Percentiles rank a stretch among this genome's conserved stretches.
These are phyloP conservation scores for Lactarius hatsudake DNA, from an alignment of 768 basidiomycete species.

Conservation along the genomic window DNA sequence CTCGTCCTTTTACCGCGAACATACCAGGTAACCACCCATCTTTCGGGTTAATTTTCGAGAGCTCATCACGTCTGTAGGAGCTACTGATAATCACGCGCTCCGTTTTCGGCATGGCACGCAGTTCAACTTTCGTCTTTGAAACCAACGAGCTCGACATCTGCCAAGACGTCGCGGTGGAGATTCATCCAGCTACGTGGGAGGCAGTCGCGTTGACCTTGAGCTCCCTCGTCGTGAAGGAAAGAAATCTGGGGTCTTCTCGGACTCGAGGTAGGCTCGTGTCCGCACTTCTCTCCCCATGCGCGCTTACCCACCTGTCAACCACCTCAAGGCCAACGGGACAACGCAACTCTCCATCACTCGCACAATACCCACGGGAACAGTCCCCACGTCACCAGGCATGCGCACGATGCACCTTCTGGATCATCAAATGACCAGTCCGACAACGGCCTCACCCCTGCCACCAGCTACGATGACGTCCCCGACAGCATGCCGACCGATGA, in stretches of 20 bases:
- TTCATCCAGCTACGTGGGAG: constrained; percentile 20
- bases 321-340: not conserved
- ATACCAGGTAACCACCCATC: not conserved
- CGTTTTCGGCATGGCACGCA: not conserved
- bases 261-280: constrained; percentile 1
- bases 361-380: not conserved
- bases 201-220: constrained; percentile 13
- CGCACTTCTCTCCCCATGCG: not conserved
- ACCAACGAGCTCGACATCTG: constrained; percentile 23
- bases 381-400: not conserved
- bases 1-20: constrained; percentile 19
- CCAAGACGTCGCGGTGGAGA: constrained; percentile 18
- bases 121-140: constrained; percentile 13
- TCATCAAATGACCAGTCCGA: constrained; percentile 11
- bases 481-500: constrained; percentile 15
- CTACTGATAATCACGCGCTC: constrained; percentile 2
- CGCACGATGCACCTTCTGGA: not conserved
- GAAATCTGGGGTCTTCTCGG: not conserved
- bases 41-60: not conserved
- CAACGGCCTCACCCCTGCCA: not conserved
- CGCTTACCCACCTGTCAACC: not conserved
- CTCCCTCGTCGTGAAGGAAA: constrained; percentile 4
- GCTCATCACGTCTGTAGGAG: constrained; percentile 3
- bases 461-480: constrained; percentile 17
- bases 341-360: not conserved